phyloP scores from a whole-genome alignment of 306 rosid species.

The Cicer judaicum region DNA sequence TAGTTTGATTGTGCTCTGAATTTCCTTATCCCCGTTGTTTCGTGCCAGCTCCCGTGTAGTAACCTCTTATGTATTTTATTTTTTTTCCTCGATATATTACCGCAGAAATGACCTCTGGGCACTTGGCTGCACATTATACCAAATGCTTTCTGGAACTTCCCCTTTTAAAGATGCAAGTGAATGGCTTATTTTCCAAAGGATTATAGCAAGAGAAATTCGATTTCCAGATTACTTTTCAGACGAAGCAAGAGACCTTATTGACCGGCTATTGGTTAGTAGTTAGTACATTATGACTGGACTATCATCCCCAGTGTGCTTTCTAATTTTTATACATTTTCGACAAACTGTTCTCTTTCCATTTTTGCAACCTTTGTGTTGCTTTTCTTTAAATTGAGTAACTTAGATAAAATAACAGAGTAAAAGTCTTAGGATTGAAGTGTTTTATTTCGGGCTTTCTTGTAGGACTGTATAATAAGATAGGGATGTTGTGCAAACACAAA shows the following conservation, averaged over 20 bases:
- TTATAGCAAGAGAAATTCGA: conserved; percentile 92
- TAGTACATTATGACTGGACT: conserved; percentile 44
- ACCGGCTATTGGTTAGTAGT: conserved; percentile 89
- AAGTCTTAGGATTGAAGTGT: conserved; percentile 13
- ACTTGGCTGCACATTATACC: conserved; percentile 99
- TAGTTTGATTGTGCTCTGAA: conserved; percentile 6
- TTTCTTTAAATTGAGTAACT: conserved; percentile 15
- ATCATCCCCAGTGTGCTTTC: conserved; percentile 14
- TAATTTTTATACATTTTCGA: neutral
- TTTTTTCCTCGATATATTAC: conserved; percentile 43
- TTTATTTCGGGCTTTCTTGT: conserved; percentile 32
- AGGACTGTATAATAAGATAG: conserved; percentile 1
- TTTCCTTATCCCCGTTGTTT: conserved; percentile 36
- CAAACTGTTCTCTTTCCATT: conserved; percentile 9
- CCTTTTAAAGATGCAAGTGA: conserved; percentile 99
- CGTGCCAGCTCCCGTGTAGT: conserved; percentile 29
- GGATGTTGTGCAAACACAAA: conserved; percentile 12
- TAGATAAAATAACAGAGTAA: conserved; percentile 30
- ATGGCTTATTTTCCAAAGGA: conserved; percentile 99
- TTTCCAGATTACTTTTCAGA: conserved; percentile 90
- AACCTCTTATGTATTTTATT: conserved; percentile 42
- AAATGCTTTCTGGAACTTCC: conserved; percentile 99
- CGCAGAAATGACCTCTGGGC: conserved; percentile 99
- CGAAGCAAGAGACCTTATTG: conserved; percentile 86
- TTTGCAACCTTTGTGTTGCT: neutral